Evolutionary conservation across 2,329 filamentous ascomycete species (phyloP).

Genomic region (Monilinia fructicola): DNA sequence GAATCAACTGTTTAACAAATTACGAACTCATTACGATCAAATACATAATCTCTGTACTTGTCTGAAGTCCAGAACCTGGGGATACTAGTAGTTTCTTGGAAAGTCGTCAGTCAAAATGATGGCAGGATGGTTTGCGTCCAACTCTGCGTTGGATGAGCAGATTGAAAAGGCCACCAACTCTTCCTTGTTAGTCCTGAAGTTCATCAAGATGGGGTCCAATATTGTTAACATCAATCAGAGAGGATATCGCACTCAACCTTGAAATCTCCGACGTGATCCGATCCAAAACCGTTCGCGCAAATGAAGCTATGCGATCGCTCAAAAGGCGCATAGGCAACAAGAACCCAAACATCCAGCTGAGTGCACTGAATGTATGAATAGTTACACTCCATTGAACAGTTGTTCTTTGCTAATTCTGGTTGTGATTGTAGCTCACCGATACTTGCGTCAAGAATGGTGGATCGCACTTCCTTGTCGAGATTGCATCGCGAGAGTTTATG

Average conservation of each 20-base stretch:
- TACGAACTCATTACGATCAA: neutral
- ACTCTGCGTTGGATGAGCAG: conserved; percentile 92
- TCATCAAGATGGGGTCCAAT: neutral
- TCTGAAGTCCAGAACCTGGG: neutral
- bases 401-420: conserved; percentile 36
- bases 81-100: neutral
- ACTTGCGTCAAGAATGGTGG: conserved; percentile 99
- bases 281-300: conserved; percentile 95
- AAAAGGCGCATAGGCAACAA: conserved; percentile 94
- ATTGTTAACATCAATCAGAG: conserved; percentile 52
- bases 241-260: conserved; percentile 95
- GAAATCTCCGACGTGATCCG: conserved; percentile 98
- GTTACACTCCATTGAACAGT: conserved; percentile 2
- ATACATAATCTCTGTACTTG: neutral
- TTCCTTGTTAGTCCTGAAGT: conserved; percentile 59
- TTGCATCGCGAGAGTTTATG: conserved; percentile 97
- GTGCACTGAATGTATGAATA: conserved; percentile 74
- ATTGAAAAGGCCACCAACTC: conserved; percentile 95
- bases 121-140: conserved; percentile 95
- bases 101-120: conserved; percentile 58
- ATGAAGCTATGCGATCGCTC: conserved; percentile 95
- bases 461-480: conserved; percentile 89
- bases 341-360: conserved; percentile 95
- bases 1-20: neutral
- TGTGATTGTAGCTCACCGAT: conserved; percentile 72